phyloP scores from a whole-genome alignment of 2,329 filamentous ascomycete species.

The Sporothrix mexicana region DNA sequence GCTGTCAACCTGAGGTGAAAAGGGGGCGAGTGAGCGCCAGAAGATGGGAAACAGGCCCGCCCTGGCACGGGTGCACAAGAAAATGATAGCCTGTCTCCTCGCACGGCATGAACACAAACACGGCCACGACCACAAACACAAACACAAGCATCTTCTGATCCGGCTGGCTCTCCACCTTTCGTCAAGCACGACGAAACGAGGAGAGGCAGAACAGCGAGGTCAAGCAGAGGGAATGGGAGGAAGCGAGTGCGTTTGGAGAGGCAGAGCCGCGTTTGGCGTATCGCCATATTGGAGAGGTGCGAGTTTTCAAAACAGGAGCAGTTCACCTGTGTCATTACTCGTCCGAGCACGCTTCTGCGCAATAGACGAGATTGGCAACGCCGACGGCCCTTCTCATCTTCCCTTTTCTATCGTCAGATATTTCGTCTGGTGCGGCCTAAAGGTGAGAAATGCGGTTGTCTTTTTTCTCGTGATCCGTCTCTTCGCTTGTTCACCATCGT shows the following conservation, averaged over 20 bases:
- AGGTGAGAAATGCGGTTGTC: not conserved
- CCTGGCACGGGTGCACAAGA: slow-evolving; percentile 15
- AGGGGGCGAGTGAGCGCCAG: not conserved
- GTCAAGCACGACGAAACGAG: slow-evolving; percentile 23
- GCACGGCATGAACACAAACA: slow-evolving; percentile 34
- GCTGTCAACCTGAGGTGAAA: not conserved
- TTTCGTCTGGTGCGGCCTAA: not conserved
- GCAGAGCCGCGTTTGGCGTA: not conserved
- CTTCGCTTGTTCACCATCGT: not conserved
- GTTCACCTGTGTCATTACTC: not conserved
- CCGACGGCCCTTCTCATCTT: not conserved
- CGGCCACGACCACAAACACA: slow-evolving; percentile 24
- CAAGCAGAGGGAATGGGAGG: not conserved
- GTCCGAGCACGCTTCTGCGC: not conserved
- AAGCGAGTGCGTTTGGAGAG: not conserved
- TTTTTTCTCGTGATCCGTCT: slow-evolving; percentile 19
- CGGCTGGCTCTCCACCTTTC: slow-evolving; percentile 17
- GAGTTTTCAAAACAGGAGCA: too few relatives aligned
- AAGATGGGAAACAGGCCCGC: not conserved
- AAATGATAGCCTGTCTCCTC: slow-evolving; percentile 29
- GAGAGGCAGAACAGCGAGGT: slow-evolving; percentile 7
- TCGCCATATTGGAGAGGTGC: too few relatives aligned
- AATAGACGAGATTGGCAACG: not conserved
- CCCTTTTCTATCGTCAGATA: not conserved
- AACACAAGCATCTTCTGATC: slow-evolving; percentile 30